Percentiles rank a stretch among this genome's conserved stretches.
Conservation (phyloP, 2,329 filamentous ascomycete species). For the Cercospora berteroae region DNA sequence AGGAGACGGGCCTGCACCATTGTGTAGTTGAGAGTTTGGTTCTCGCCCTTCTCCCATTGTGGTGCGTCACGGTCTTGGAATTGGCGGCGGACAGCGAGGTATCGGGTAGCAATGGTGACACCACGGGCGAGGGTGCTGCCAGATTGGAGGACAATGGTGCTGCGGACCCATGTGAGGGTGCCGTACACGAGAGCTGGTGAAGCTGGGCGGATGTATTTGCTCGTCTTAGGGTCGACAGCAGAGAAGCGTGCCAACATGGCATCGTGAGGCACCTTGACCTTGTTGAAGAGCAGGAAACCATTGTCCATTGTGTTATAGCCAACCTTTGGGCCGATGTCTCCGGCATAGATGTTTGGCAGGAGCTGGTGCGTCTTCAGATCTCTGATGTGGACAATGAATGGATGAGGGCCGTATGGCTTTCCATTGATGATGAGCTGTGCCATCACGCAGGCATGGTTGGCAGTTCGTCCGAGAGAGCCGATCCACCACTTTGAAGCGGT, state of each 20-base stretch:
- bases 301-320: conserved; percentile 70
- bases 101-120: conserved; percentile 74
- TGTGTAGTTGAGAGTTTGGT: conserved; percentile 75
- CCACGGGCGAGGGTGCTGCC: conserved; percentile 70
- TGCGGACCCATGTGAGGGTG: conserved; percentile 72
- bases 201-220: conserved; percentile 65
- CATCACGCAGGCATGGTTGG: conserved; percentile 76
- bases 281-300: conserved; percentile 73
- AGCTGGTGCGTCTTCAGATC: conserved; percentile 68
- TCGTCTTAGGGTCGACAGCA: conserved; percentile 64
- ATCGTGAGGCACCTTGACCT: conserved; percentile 70
- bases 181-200: conserved; percentile 70
- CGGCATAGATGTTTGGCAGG: conserved; percentile 68
- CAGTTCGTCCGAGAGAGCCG: conserved; percentile 70
- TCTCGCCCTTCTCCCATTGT: conserved; percentile 60
- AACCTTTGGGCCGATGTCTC: conserved; percentile 78
- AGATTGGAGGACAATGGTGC: conserved; percentile 70
- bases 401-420: conserved; percentile 70
- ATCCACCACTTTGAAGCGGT: conserved; percentile 86
- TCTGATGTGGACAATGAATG: conserved; percentile 73
- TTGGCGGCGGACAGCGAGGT: conserved; percentile 71
- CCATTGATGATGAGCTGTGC: conserved; percentile 70
- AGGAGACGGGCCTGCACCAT: conserved; percentile 75
- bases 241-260: conserved; percentile 74
- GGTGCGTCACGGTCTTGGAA: conserved; percentile 72